Conservation (phyloP, 2,329 filamentous ascomycete genomes). For the Dactylella cylindrospora region DNA sequence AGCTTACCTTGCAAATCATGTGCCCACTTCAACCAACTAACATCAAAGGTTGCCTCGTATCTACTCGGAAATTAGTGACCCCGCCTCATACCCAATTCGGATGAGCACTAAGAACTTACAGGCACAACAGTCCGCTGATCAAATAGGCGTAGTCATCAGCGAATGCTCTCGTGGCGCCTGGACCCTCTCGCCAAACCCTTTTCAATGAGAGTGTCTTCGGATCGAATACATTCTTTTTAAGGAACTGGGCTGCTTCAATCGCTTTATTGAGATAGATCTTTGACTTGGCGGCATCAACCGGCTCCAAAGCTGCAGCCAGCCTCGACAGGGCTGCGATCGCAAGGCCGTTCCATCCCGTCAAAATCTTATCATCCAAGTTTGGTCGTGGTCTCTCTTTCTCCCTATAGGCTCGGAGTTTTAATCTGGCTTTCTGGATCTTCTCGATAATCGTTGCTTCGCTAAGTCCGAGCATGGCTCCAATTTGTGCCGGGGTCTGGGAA, state of each 20-base stretch:
- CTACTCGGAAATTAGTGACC: too few relatives aligned
- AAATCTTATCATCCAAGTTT: slow-evolving; percentile 81
- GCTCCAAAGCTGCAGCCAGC: slow-evolving; percentile 67
- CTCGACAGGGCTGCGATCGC: slow-evolving; percentile 80
- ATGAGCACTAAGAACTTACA: slow-evolving; percentile 61
- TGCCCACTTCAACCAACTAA: slow-evolving; percentile 75
- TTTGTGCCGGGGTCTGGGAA: slow-evolving; percentile 65
- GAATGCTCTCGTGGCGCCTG: slow-evolving; percentile 70
- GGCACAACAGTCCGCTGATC: slow-evolving; percentile 75
- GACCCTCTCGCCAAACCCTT: slow-evolving; percentile 70
- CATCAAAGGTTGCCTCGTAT: slow-evolving; percentile 75
- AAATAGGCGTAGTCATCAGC: slow-evolving; percentile 95
- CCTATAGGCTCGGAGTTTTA: slow-evolving; percentile 69
- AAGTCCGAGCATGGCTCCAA: slow-evolving; percentile 74
- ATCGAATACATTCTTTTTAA: slow-evolving; percentile 74
- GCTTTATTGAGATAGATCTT: slow-evolving; percentile 67
- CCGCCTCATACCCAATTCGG: too few relatives aligned
- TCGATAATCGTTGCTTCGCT: slow-evolving; percentile 67
- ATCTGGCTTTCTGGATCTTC: slow-evolving; percentile 67
- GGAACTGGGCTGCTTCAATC: slow-evolving; percentile 68
- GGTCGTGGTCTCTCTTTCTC: slow-evolving; percentile 74
- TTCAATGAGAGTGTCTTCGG: slow-evolving; percentile 64
- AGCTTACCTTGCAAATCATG: slow-evolving; percentile 71
- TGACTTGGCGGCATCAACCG: slow-evolving; percentile 61
- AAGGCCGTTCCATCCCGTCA: slow-evolving; percentile 84